Base-by-base conservation (phyloP, 352 stramenopile genomes). In the Phytophthora litchii region DNA sequence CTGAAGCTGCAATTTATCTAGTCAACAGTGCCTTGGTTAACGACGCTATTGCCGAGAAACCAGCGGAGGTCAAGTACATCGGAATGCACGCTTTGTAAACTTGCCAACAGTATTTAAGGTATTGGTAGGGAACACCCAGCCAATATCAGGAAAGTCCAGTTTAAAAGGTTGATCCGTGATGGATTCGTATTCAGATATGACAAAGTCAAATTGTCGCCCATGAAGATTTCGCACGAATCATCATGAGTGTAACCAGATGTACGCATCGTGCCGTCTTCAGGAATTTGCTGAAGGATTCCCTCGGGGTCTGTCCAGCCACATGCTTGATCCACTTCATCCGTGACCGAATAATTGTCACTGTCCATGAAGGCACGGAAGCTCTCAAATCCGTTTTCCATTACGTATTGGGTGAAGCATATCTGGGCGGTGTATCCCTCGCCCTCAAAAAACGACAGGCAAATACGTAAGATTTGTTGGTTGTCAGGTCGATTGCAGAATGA, bases 401-500 rank as follows among this genome's bases (percentile, higher is more conserved):
- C 55, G 49, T 59, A 83, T 17, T 38, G 49, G 20, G 65, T 72
- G 31, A 80, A 75, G 43, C 81, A 72, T 1, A 53, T 54, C 6
- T 60, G 63, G 16, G 69, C 77, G 31, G 64, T 65, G 56, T 65
- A 75, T 16, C 62, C 69, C 23, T 81, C 65, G 14, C 68, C 57
- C 49, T 81, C 74, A 1, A 81, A 69, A 61, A 79, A 78, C 11
- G 69, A 65, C 46, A 77, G n/a, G n/a, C n/a, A n/a, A n/a, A n/a
- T n/a, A n/a, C n/a, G n/a, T n/a, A n/a, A n/a, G n/a, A n/a, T n/a
- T n/a, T n/a, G n/a, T n/a, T n/a, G n/a, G n/a, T n/a, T n/a, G n/a
- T n/a, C n/a, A n/a, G n/a, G n/a, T n/a, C n/a, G n/a, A n/a, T n/a
- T n/a, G n/a, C n/a, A n/a, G n/a, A n/a, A n/a, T n/a, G n/a, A n/a